Conservation (phyloP, 306 rosid species). For the Fragaria vesca region DNA sequence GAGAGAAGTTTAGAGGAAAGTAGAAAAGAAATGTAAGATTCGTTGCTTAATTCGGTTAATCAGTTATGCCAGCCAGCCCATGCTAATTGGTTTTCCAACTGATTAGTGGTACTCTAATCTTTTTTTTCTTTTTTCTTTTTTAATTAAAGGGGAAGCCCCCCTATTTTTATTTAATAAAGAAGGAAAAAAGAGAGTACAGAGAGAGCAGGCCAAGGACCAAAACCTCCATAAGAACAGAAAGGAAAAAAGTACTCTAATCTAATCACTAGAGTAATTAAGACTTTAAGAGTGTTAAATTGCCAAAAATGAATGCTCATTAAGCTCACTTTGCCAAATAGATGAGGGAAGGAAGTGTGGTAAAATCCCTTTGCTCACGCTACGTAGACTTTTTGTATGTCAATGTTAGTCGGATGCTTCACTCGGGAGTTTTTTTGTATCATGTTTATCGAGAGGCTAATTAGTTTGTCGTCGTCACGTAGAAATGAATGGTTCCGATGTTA, state of each 20-base stretch:
- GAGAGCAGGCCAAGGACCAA: no score
- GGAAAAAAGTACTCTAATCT: not conserved
- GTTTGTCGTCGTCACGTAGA: not conserved
- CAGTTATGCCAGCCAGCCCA: slow-evolving; percentile 45
- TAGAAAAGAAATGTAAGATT: slow-evolving; percentile 38
- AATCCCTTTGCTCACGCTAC: not conserved
- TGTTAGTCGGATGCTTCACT: not conserved
- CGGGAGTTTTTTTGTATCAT: not conserved
- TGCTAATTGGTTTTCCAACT: slow-evolving; percentile 29
- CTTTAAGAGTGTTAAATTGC: not conserved
- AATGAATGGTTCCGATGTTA: no score
- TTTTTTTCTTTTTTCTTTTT: no score
- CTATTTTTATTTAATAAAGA: no score
- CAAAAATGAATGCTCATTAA: not conserved
- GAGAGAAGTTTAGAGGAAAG: slow-evolving; percentile 40
- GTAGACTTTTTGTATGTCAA: not conserved
- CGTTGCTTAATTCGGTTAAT: slow-evolving; percentile 79
- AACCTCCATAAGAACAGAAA: no score
- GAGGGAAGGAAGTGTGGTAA: not conserved
- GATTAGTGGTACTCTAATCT: not conserved
- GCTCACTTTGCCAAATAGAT: not conserved
- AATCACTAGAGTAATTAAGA: not conserved
- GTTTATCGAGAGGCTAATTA: not conserved
- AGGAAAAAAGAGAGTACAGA: no score
- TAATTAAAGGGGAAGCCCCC: no score